Percentiles rank a stretch among this genome's conserved stretches.
Conservation (phyloP, 768 basidiomycete species). For the Termitomyces sp. region DNA sequence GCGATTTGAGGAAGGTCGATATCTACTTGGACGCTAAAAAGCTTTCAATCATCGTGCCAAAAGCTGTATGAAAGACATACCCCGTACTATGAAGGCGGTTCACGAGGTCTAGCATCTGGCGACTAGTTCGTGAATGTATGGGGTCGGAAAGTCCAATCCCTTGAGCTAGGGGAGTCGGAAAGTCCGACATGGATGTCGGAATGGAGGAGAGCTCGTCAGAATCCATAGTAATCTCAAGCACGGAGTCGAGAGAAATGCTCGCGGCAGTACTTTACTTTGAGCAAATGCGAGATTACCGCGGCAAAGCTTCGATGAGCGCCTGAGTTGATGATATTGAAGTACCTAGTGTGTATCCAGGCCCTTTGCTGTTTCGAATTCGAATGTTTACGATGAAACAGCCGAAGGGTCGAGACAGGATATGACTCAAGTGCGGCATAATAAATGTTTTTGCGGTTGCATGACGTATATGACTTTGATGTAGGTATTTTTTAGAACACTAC, state of each 20-base stretch:
- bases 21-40: conserved; percentile 56
- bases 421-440: background rate
- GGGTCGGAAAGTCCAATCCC: conserved; percentile 50
- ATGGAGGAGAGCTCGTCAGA: background rate
- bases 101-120: conserved; percentile 45
- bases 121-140: conserved; percentile 27
- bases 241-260: background rate
- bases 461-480: background rate
- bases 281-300: background rate
- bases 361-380: background rate
- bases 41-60: background rate
- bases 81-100: conserved; percentile 53
- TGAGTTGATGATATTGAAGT: background rate
- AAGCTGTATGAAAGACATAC: conserved; percentile 23
- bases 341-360: background rate
- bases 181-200: background rate
- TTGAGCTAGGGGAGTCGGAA: conserved; percentile 19
- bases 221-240: background rate
- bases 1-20: conserved; percentile 71
- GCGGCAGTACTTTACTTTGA: background rate
- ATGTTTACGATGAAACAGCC: background rate
- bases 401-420: background rate
- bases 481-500: background rate
- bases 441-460: background rate
- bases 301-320: too few species aligned